Base-by-base conservation (phyloP, 2,329 filamentous ascomycete species). In the Fusarium sp. region DNA sequence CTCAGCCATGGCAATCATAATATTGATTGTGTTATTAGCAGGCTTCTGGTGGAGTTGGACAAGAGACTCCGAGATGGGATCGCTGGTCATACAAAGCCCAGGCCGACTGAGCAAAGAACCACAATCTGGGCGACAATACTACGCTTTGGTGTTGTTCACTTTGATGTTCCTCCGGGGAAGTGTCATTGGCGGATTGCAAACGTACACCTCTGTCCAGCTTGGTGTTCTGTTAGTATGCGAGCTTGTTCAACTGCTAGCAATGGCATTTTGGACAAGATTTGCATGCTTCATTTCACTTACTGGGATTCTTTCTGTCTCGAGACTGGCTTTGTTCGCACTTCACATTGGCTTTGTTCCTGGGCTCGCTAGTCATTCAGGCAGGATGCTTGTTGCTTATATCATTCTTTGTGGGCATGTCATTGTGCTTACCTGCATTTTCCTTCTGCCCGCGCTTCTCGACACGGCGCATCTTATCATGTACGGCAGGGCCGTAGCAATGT, bases 1-100 rank as follows among this genome's bases (percentile, higher is more conserved):
- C 42, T 76, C 74, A 0, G 59, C 72, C 86, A 92, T 47, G 22
- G 75, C 78, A 2, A 57, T 65, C 4, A 57, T 80, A 6, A 66
- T 78, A 7, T 28, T 68, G 16, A 53, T 74, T 15, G 48, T 79
- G 7, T 54, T 79, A 10, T 55, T 68, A 9, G 70, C 78, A 22
- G 41, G 57, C 7, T 78, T 81, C 18, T 72, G 73, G 54, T 82
- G 81, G 78, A 75, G 75, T 6, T 72, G 70, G 70, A 59, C 42
- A 2, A 44, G 45, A 0, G 56, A 57, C 20, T 47, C 59, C 2
- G 65, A 58, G 2, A 47, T 67, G 54, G 70, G 60, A 14, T 64
- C 62, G 3, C 51, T 70, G 3, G 28, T 70, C 8, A 24, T 61
- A 3, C 65, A 39, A 11, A 35, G n/a, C 3, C 20, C 36, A 5